A percentile compares a stretch with the other conserved stretches of the same genome.
Conservation (phyloP, 1,284 basidiomycete genomes). For the Sporisorium sorghi region DNA sequence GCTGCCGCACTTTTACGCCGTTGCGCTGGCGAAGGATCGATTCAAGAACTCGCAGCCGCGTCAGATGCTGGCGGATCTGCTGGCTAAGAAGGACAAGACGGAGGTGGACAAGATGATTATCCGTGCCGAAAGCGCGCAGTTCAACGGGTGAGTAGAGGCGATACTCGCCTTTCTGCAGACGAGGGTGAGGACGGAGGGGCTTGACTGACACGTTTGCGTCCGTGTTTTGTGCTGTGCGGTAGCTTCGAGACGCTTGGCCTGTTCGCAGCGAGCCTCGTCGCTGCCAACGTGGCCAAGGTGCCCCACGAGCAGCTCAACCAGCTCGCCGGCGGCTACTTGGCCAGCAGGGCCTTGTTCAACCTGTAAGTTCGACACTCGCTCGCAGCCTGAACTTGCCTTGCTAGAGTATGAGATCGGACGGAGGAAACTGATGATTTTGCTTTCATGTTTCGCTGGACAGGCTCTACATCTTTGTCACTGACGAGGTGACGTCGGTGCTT, state of each 20-base stretch:
- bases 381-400: no score
- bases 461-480: constrained; percentile 39
- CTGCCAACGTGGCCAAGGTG: constrained; percentile 56
- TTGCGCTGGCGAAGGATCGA: constrained; percentile 12
- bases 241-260: constrained; percentile 42
- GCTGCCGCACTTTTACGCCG: constrained; percentile 32
- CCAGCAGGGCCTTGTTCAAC: constrained; percentile 52
- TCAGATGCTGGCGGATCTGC: constrained; percentile 39
- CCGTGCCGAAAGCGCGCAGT: constrained; percentile 41
- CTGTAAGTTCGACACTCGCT: constrained; percentile 39
- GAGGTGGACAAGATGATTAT: constrained; percentile 38
- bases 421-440: neutral
- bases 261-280: constrained; percentile 48
- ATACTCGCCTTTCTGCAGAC: neutral
- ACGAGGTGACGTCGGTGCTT: constrained; percentile 24
- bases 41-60: constrained; percentile 40
- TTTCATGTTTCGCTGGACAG: constrained; percentile 2
- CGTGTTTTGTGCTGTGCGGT: neutral
- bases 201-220: constrained; percentile 1
- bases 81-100: constrained; percentile 49
- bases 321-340: constrained; percentile 50
- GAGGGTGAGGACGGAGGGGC: no score
- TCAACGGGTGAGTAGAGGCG: constrained; percentile 36
- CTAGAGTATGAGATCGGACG: neutral
- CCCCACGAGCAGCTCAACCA: constrained; percentile 55